These are phyloP conservation scores for Penicillium italicum DNA, from an alignment of 2,329 filamentous ascomycete species.

Conservation along the genomic window DNA sequence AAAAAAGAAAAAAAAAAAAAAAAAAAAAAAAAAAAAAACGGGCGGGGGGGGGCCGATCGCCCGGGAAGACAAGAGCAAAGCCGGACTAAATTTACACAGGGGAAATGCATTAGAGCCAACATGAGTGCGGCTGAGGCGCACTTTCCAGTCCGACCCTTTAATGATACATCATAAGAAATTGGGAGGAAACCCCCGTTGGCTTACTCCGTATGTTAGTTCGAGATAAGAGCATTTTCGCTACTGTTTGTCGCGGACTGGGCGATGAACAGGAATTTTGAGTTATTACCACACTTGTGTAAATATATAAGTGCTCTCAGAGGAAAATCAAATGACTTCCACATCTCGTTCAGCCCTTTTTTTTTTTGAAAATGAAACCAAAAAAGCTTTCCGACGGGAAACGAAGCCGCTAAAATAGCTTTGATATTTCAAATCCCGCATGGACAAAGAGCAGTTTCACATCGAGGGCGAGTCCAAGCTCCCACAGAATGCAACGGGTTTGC, in stretches of 20 bases:
- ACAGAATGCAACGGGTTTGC: slow-evolving; percentile 21
- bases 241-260: background rate
- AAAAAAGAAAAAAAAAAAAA: slow-evolving; percentile 17
- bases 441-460: background rate
- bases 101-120: slow-evolving; percentile 4
- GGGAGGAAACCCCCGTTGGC: background rate
- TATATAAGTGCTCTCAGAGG: background rate
- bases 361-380: background rate
- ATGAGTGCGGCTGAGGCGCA: slow-evolving; percentile 15
- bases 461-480: slow-evolving; percentile 16
- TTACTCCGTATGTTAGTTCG: background rate
- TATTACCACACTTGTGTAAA: background rate
- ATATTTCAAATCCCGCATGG: slow-evolving; percentile 14
- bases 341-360: background rate
- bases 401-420: background rate
- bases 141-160: background rate
- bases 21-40: slow-evolving; percentile 18
- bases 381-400: background rate
- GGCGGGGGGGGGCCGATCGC: slow-evolving; percentile 24
- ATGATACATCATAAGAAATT: background rate
- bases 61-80: slow-evolving; percentile 25
- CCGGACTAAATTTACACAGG: slow-evolving; percentile 21
- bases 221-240: background rate
- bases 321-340: background rate
- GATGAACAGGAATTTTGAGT: background rate